Conservation (phyloP, 2,329 filamentous ascomycete genomes). For the Canariomyces notabilis region DNA sequence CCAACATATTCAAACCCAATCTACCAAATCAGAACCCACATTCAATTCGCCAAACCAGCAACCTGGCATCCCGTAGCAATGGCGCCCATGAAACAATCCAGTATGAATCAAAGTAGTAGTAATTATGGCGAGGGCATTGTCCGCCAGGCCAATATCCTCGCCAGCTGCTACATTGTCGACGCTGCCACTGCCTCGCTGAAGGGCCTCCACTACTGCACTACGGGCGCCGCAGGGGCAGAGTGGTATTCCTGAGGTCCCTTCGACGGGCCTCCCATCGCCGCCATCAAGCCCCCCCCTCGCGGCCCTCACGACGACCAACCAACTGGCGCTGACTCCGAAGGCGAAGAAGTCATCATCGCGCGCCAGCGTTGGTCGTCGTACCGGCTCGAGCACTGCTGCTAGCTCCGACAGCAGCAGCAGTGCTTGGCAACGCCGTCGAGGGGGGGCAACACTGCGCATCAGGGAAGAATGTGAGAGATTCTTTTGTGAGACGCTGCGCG, state of each 20-base stretch:
- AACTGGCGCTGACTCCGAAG: conserved; percentile 61
- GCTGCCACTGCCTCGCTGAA: conserved; percentile 60
- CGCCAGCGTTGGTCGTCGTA: conserved; percentile 22
- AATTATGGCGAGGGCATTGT: conserved; percentile 66
- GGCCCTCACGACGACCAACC: conserved; percentile 63
- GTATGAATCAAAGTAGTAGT: conserved; percentile 68
- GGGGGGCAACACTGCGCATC: conserved; percentile 94
- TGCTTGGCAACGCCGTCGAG: conserved; percentile 53
- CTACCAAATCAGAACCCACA: not conserved
- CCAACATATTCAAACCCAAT: not conserved
- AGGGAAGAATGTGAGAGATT: conserved; percentile 99
- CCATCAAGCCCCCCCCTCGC: conserved; percentile 86
- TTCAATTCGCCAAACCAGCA: conserved; percentile 13
- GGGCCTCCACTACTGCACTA: conserved; percentile 95
- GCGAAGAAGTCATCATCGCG: conserved; percentile 37
- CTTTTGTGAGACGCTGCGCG: conserved; percentile 93
- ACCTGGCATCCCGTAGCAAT: conserved; percentile 40
- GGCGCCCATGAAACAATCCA: conserved; percentile 67
- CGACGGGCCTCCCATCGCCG: conserved; percentile 78
- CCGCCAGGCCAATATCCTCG: conserved; percentile 71
- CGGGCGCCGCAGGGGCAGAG: conserved; percentile 71
- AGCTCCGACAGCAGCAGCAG: conserved; percentile 34
- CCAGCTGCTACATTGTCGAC: conserved; percentile 86
- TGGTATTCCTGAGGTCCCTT: conserved; percentile 92
- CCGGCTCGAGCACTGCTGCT: conserved; percentile 25